These are phyloP conservation scores for Entophlyctis luteolus DNA, from an alignment of 192 early-diverging fungal species.

Conservation along the genomic window DNA sequence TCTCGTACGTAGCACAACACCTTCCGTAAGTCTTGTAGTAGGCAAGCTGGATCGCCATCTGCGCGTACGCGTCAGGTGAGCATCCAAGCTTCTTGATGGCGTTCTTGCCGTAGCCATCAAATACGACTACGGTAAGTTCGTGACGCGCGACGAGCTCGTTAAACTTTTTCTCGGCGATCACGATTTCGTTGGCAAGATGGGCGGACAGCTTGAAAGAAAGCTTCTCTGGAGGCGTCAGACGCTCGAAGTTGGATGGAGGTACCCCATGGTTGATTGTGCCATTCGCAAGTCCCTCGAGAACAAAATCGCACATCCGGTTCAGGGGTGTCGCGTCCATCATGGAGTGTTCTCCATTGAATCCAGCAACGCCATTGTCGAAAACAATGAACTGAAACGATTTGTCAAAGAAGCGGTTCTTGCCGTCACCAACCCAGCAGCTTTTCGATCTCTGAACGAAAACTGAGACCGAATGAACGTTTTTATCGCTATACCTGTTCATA, in stretches of 20 bases:
- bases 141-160: slow-evolving; percentile 73
- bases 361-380: slow-evolving; percentile 95
- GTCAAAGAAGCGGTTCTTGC: slow-evolving; percentile 96
- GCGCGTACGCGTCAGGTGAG: slow-evolving; percentile 56
- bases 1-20: slow-evolving; percentile 84
- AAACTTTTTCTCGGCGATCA: slow-evolving; percentile 73
- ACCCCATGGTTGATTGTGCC: slow-evolving; percentile 75
- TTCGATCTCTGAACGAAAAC: slow-evolving; percentile 50
- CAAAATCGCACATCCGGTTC: slow-evolving; percentile 80
- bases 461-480: neutral
- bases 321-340: slow-evolving; percentile 94
- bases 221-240: slow-evolving; percentile 62
- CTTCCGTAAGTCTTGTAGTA: slow-evolving; percentile 86
- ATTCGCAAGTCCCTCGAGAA: slow-evolving; percentile 55
- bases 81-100: slow-evolving; percentile 73
- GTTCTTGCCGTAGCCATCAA: slow-evolving; percentile 89
- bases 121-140: slow-evolving; percentile 78
- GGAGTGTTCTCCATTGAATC: slow-evolving; percentile 82
- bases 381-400: slow-evolving; percentile 95
- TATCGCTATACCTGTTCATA: slow-evolving; percentile 64
- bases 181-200: slow-evolving; percentile 57
- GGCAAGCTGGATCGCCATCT: slow-evolving; percentile 94
- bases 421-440: slow-evolving; percentile 94
- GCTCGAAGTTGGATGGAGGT: slow-evolving; percentile 40
- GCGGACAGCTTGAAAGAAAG: slow-evolving; percentile 71